These are phyloP conservation scores for Lachancea lanzarotensis DNA, from an alignment of 805 yeast species.

Conservation along the genomic window DNA sequence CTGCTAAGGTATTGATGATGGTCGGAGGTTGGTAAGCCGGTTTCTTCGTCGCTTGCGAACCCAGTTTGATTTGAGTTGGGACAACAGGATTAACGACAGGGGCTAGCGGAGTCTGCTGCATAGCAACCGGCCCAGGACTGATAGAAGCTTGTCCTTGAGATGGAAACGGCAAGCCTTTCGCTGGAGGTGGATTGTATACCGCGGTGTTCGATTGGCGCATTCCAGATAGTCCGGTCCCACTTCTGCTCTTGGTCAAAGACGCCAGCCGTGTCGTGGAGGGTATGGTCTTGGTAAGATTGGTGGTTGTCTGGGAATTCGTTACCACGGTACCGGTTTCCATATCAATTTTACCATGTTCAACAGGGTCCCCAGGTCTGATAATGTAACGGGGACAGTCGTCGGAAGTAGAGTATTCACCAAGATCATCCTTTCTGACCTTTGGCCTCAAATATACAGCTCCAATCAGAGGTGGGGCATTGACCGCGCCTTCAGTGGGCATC, in stretches of 20 bases:
- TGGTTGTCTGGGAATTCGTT: conserved; percentile 16
- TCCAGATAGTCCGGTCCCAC: conserved; percentile 15
- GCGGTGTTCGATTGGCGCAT: conserved; percentile 15
- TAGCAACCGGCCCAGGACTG: conserved; percentile 1
- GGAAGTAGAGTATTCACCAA: conserved; percentile 64
- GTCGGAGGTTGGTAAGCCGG: conserved; percentile 21
- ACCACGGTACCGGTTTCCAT: conserved; percentile 28
- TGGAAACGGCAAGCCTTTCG: conserved; percentile 7
- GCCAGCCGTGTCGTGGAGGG: conserved; percentile 17
- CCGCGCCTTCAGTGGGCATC: conserved; percentile 71
- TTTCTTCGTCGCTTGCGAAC: conserved; percentile 16
- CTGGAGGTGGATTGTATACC: conserved; percentile 13
- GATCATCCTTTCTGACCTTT: conserved; percentile 70
- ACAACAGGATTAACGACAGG: conserved; percentile 1
- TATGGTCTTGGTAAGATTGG: conserved; percentile 20
- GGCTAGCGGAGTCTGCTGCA: conserved; percentile 8
- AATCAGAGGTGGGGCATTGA: conserved; percentile 87
- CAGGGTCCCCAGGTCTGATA: conserved; percentile 39
- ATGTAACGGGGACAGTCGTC: conserved; percentile 40
- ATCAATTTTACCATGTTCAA: conserved; percentile 31
- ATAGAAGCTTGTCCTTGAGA: conserved; percentile 7
- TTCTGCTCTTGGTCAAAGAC: conserved; percentile 15
- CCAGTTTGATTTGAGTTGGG: conserved; percentile 2
- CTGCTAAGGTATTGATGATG: conserved; percentile 21
- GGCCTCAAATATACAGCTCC: conserved; percentile 86